Percentiles rank a stretch among this genome's conserved stretches.
phyloP scores from a whole-genome alignment of 2,329 filamentous ascomycete species.

The Didymella sp. region DNA sequence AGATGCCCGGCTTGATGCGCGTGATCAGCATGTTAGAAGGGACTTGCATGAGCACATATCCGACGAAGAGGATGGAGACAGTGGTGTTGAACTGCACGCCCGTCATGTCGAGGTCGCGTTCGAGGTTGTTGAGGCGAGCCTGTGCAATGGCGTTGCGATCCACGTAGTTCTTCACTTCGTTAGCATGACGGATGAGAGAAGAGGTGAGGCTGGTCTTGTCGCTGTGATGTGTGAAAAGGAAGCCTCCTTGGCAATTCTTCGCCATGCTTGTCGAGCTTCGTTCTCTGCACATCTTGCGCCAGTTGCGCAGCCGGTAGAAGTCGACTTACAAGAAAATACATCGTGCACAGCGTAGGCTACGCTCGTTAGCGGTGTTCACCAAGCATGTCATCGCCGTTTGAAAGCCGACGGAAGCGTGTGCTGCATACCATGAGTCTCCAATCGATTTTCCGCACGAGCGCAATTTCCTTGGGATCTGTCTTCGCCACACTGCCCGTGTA shows the following conservation, averaged over 20 bases:
- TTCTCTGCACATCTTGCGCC: not conserved
- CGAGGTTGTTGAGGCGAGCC: conserved; percentile 68
- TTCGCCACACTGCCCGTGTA: conserved; percentile 44
- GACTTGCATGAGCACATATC: conserved; percentile 47
- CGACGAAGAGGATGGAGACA: conserved; percentile 56
- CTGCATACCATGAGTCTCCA: conserved; percentile 38
- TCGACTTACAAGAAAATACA: conserved; percentile 49
- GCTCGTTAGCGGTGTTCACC: not conserved
- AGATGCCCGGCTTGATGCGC: conserved; percentile 41
- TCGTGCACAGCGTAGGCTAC: conserved; percentile 51
- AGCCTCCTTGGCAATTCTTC: conserved; percentile 14
- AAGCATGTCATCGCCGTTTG: not conserved
- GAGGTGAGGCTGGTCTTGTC: not conserved
- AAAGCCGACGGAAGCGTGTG: not conserved
- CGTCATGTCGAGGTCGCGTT: conserved; percentile 56
- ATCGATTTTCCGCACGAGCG: conserved; percentile 44
- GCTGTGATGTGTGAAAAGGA: not conserved
- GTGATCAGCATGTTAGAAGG: conserved; percentile 56
- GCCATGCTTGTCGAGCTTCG: not conserved
- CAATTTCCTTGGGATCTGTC: conserved; percentile 43
- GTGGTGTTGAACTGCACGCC: conserved; percentile 28
- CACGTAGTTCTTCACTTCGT: conserved; percentile 36
- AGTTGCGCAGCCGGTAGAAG: not conserved
- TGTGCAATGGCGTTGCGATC: conserved; percentile 71
- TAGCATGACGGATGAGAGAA: not conserved